Evolutionary conservation across 495 filamentous ascomycete species (phyloP).

Genomic region (Immersiella caudata): DNA sequence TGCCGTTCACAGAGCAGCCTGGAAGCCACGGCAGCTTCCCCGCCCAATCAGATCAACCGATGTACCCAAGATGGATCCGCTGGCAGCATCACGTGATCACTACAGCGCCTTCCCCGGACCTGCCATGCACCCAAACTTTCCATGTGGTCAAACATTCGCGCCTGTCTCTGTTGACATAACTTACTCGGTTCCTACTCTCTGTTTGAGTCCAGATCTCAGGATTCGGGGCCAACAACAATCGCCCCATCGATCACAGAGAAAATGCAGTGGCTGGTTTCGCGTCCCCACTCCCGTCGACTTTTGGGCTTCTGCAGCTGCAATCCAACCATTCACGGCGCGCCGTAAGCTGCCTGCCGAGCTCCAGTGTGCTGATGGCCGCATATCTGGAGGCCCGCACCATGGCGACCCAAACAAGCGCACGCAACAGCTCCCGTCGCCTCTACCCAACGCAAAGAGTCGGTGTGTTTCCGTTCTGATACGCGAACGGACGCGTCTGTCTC

Average conservation of each 20-base stretch:
- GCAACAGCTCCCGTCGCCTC: constrained; percentile 27
- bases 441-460: constrained; percentile 38
- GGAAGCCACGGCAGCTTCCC: constrained; percentile 19
- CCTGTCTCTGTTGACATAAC: not conserved
- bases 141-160: not conserved
- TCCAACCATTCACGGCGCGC: constrained; percentile 35
- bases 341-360: constrained; percentile 27
- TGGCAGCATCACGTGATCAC: not conserved
- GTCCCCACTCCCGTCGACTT: constrained; percentile 25
- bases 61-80: not conserved
- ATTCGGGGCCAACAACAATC: constrained; percentile 9
- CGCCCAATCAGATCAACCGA: constrained; percentile 18
- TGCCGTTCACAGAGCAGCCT: constrained; percentile 5
- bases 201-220: not conserved
- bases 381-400: constrained; percentile 41
- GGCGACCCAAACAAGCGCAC: constrained; percentile 34
- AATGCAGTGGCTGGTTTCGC: constrained; percentile 41
- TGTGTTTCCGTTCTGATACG: constrained; percentile 39
- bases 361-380: constrained; percentile 41
- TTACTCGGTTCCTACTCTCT: not conserved
- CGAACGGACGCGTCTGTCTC: constrained; percentile 37
- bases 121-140: not conserved
- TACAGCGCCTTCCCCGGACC: not conserved
- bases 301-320: constrained; percentile 25
- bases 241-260: constrained; percentile 18